Evolutionary conservation across 106 monocot species (phyloP), one percentile per base, ranked within the genome.

Genomic region (Dioscorea alata): DNA sequence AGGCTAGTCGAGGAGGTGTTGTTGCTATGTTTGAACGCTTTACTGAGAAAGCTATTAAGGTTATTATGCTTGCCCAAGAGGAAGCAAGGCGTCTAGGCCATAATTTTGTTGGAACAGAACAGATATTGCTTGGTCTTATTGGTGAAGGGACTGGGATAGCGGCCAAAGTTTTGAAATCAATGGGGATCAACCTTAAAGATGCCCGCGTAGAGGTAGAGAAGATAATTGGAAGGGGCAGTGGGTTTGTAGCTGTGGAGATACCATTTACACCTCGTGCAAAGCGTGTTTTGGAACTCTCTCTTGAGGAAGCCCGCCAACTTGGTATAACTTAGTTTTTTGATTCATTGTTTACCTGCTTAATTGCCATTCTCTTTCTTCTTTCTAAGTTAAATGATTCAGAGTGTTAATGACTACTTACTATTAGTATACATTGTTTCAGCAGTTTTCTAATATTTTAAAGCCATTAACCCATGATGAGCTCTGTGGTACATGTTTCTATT

Each of bases 101-200:
- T 68, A 89, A 89, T 54, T 89, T 85, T 76, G 88, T 89, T 63
- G 88, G 88, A 60, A 89, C 88, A 56, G 88, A 89, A 33, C 88
- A 89, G 60, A 82, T 89, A 25, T 60, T 89, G 53, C 54, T 89
- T 70, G 88, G 88, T 33, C 79, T 89, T 66, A 85, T 89, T 58
- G 88, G 88, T 66, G 88, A 89, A 72, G 88, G 88, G 2, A 89
- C 84, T 6, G 88, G 88, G 23, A 89, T 89, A 69, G 88, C 88
- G 28, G 88, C 85, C 12, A 89, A 89, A 71, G 88, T 89, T 60
- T 22, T 89, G 42, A 89, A 89, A 71, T 89, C 88, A 51, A 89
- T 89, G 88, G 88, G 88, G 16, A 85, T 89, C n/a, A 89, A 85
- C 71, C 88, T 89, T 9, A 89, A 89, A 77, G 88, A 89, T 76